Base-by-base conservation (phyloP, 192 early-diverging fungal genomes). In the Glomus cerebriforme region DNA sequence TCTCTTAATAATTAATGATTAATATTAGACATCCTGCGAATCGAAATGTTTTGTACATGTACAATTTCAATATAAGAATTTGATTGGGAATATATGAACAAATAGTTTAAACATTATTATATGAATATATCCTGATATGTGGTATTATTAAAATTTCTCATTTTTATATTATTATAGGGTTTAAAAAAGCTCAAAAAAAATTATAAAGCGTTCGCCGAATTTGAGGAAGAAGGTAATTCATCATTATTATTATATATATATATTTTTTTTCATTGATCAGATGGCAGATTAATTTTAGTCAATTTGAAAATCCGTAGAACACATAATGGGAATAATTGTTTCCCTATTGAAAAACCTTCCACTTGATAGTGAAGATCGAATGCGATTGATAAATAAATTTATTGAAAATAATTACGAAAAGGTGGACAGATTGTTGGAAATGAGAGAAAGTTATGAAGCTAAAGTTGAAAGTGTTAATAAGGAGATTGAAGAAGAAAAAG, bases 371-470 rank as follows among this genome's bases (percentile, higher is more conserved):
- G 89, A 90, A 22, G 83, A 89, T 54, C 90, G 92, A 19, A 85
- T 90, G 78, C 89, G 96, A 22, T 80, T 99, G 26, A 67, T 96
- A 24, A 83, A 86, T 49, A 98, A 99, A 85, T 97, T 99, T 81
- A 83, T 88, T 19, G 92, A 95, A 79, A 85, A 90, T 59, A 90
- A 93, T 79, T 93, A 88, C 78, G 87, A 95, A 77, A 95, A 96
- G 60, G 81, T 96, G n/a, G 94, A 95, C 63, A 88, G 94, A 35
- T 85, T 97, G 13, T 79, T 96, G 45, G 92, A 96, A 85, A 81
- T 97, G 62, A 90, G 91, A 62, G 82, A 87, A 58, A 86, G 88
- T 62, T 96, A 96, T 73, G 82, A 82, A 67, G 88, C 89, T 29
- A 88, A 91, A 32, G 90, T 95, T 27, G 59, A 78, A 68, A 75